Evolutionary conservation across 257 asterid species (phyloP), one percentile per base, ranked within the genome.

Genomic region (Gardenia jasminoides): DNA sequence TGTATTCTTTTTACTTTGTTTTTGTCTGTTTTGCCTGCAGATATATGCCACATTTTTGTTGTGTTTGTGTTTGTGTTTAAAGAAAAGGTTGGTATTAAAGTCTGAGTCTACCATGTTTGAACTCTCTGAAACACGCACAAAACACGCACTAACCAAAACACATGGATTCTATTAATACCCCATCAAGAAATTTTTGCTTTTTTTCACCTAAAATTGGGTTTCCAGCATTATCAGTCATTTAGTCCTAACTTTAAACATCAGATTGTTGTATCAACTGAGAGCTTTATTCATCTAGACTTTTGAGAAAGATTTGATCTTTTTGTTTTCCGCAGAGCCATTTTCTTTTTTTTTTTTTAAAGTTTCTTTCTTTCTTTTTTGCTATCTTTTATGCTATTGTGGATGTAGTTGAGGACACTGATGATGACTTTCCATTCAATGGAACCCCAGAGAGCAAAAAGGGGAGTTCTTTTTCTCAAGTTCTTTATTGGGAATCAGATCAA

Each of bases 401-500:
- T 17, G 47, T 52, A 4, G 67, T 41, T 70, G 24, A 66, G 61
- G 50, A 46, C n/a, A 66, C 8, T 30, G 66, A 46, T 46, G 69
- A 20, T 46, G 69, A 20, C 19, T 74, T 61, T 54, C 26, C 73
- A 71, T 6, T 28, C 22, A 24, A 39, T 81, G 67, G 67, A 81
- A 76, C 59, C 41, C 62, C 70, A 12, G 59, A 24, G 3, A 41
- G 8, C 24, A 33, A 52, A 72, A 71, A 56, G 56, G 17, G 15
- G 61, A 48, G 68, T n/a, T 46, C 44, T 48, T 61, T 79, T 70
- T 76, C 67, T 61, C 58, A 68, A 44, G 66, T 61, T n/a, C 26
- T 74, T 74, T 74, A 65, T 46, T 36, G 30, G 82, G 73, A 79
- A 78, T 77, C 56, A 78, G 74, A 81, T 67, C 76, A 72, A 64